phyloP scores from a whole-genome alignment of 2,329 filamentous ascomycete species.

The Curvularia verruculosa region DNA sequence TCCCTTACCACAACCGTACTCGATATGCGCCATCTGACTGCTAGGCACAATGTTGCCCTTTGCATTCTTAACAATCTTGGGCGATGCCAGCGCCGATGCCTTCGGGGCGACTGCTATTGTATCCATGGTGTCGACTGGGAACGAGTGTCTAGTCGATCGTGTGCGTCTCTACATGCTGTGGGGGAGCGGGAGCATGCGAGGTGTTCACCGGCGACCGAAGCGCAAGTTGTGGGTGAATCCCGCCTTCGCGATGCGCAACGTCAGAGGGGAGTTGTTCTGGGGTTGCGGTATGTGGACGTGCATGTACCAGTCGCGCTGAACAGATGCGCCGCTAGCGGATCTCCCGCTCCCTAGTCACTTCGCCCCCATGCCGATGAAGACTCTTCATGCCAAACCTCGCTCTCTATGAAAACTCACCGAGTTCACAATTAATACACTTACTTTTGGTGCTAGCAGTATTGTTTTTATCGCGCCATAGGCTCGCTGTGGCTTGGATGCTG shows the following conservation, averaged over 20 bases:
- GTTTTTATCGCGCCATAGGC: neutral
- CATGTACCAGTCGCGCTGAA: constrained; percentile 37
- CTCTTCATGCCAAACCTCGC: neutral
- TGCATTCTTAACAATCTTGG: constrained; percentile 53
- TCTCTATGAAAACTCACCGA: neutral
- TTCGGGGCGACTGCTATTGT: constrained; percentile 50
- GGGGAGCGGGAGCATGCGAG: constrained; percentile 2
- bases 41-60: constrained; percentile 49
- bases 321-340: constrained; percentile 33
- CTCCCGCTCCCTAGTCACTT: constrained; percentile 17
- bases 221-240: constrained; percentile 1
- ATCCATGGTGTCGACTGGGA: constrained; percentile 43
- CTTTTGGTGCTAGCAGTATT: neutral
- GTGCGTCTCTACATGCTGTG: constrained; percentile 17
- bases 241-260: constrained; percentile 17
- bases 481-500: neutral
- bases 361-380: constrained; percentile 2
- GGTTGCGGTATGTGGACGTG: constrained; percentile 35
- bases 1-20: constrained; percentile 52
- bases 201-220: constrained; percentile 6
- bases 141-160: constrained; percentile 2
- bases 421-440: neutral
- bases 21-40: constrained; percentile 50
- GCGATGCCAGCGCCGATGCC: constrained; percentile 49
- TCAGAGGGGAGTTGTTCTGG: constrained; percentile 25